Conservation (phyloP, 768 basidiomycete genomes). For the Macrocybe gigantea region DNA sequence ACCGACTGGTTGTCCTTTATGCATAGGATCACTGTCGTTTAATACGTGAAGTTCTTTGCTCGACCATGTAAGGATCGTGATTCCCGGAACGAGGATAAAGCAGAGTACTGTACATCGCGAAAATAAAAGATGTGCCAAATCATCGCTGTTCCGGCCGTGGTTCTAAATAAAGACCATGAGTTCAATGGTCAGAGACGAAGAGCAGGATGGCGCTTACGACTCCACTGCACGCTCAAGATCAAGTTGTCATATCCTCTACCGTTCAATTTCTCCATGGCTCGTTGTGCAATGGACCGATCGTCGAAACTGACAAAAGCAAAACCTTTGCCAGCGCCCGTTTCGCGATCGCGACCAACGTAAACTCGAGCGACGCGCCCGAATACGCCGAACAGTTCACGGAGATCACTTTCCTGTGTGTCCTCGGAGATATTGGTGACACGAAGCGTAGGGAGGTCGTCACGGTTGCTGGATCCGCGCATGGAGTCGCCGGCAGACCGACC, state of each 20-base stretch:
- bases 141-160: conserved; percentile 33
- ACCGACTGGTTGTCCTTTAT: no score
- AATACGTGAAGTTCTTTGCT: no score
- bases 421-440: conserved; percentile 96
- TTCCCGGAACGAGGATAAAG: no score
- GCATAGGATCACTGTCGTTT: no score
- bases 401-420: conserved; percentile 91
- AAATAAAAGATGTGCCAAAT: background rate
- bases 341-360: conserved; percentile 91
- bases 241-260: conserved; percentile 92
- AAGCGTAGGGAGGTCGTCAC: conserved; percentile 93
- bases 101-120: no score
- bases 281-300: conserved; percentile 69
- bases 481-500: conserved; percentile 68
- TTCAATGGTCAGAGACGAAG: background rate
- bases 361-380: conserved; percentile 88
- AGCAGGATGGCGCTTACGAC: conserved; percentile 35
- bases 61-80: no score
- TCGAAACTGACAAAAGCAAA: conserved; percentile 98
- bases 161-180: conserved; percentile 19
- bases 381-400: conserved; percentile 82
- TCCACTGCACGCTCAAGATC: conserved; percentile 65
- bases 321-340: conserved; percentile 92
- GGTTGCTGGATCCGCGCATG: conserved; percentile 57
- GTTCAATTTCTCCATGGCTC: conserved; percentile 87